Conservation (phyloP, 306 rosid species). For the Mucuna pruriens region DNA sequence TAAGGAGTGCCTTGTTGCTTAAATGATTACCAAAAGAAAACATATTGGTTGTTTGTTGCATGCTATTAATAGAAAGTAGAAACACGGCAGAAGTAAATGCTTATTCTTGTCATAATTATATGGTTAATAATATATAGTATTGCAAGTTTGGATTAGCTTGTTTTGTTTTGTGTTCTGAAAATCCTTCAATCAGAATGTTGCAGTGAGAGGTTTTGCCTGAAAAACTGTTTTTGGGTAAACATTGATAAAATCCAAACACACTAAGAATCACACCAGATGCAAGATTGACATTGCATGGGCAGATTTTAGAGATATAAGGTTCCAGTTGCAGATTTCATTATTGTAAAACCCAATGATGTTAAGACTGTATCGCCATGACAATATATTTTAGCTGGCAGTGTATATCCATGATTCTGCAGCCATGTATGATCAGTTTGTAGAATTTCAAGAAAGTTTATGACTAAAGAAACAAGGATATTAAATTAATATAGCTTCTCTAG, state of each 20-base stretch:
- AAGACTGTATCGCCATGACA: not conserved
- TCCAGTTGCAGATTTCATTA: constrained; percentile 3
- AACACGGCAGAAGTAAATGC: constrained; percentile 19
- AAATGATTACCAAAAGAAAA: not conserved
- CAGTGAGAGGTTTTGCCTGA: not conserved
- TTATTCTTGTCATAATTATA: constrained; percentile 4
- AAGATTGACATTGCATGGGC: not conserved
- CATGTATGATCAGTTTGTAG: not conserved
- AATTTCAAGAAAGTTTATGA: not conserved
- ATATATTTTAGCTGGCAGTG: not conserved
- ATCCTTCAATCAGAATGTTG: not conserved
- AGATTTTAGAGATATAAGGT: not conserved
- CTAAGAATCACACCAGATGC: not conserved
- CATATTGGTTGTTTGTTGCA: not conserved
- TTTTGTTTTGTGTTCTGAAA: not conserved
- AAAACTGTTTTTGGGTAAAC: not conserved
- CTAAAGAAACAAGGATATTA: constrained; percentile 11
- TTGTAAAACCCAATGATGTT: not conserved
- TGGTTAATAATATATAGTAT: not conserved
- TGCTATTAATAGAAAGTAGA: constrained; percentile 4
- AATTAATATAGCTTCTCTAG: constrained; percentile 5
- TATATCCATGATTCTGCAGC: constrained; percentile 10
- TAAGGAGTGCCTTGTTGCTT: not conserved
- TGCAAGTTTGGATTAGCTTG: not conserved
- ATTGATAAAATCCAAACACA: not conserved